Percentiles rank a stretch among this genome's conserved stretches.
phyloP scores from a whole-genome alignment of 495 filamentous ascomycete species.

The Copromyces sp. region DNA sequence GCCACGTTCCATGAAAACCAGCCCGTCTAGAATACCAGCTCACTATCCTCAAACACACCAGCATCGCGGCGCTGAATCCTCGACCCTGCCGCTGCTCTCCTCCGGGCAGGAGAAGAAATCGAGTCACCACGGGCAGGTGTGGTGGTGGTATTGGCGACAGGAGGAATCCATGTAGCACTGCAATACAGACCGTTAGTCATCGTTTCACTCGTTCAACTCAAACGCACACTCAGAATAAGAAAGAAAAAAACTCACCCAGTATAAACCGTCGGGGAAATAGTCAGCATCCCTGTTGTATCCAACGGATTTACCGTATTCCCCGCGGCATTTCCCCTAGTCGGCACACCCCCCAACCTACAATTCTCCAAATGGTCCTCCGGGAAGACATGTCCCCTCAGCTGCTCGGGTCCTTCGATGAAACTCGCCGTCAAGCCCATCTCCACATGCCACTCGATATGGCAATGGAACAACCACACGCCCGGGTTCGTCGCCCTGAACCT shows the following conservation, averaged over 20 bases:
- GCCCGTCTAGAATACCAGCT: neutral
- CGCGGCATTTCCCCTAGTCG: constrained; percentile 60
- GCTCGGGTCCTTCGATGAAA: constrained; percentile 58
- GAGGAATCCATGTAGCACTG: neutral
- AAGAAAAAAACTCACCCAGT: constrained; percentile 24
- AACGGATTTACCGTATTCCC: constrained; percentile 55
- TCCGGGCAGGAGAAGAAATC: neutral
- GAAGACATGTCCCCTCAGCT: constrained; percentile 48
- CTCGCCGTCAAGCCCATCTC: constrained; percentile 60
- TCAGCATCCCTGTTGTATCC: constrained; percentile 46
- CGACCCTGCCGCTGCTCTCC: neutral
- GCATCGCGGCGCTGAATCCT: neutral
- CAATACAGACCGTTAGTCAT: neutral
- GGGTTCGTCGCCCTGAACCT: constrained; percentile 58
- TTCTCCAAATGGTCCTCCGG: constrained; percentile 49
- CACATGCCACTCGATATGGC: constrained; percentile 76
- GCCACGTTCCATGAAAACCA: neutral
- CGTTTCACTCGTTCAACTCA: neutral
- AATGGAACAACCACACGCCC: constrained; percentile 73
- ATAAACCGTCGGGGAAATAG: constrained; percentile 30
- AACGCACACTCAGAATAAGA: neutral
- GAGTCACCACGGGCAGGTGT: neutral
- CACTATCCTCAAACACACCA: neutral
- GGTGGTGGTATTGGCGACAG: neutral
- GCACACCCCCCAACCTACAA: constrained; percentile 43